Evolutionary conservation across 768 basidiomycete genomes (phyloP), one percentile per base, ranked within the genome.

Genomic region (Amanita phalloides): DNA sequence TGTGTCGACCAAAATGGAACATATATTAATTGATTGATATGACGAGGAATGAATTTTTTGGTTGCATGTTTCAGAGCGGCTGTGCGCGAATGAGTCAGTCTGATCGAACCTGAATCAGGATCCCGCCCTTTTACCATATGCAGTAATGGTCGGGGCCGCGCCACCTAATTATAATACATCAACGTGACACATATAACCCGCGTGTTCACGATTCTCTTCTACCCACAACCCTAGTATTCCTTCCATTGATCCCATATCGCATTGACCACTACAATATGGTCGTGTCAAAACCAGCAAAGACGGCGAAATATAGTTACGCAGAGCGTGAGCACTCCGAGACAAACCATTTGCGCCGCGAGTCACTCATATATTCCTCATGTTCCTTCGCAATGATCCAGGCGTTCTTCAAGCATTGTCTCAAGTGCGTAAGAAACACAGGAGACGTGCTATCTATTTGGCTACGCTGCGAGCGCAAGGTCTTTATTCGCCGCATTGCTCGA

Each of bases 1-100:
- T 81, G 78, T 64, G 73, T 70, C 33, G 66, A 66, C 48, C 45
- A 72, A 61, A 74, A 81, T 51, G 77, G 78, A 21, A 78, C 72
- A 9, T 59, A 54, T 38, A 62, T 69, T 10, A 62, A 59, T 17
- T 62, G 60, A 23, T 63, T 30, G 13, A 30, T 13, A 28, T 17
- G 17, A 17, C 17, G 17, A 17, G 17, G 1, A 28, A 6, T 28
- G 4, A 30, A 8, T 30, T 7, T 30, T 9, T 8, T 30, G 8
- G 30, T 30, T 25, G 17, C 17, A 17, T 25, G 23, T 25, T 25
- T 25, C 4, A 28, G 4, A 6, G 26, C 26, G 26, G 26, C 10
- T 33, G 23, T n/a, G 35, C 21, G 20, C n/a, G 14, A 30, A 30
- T 37, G 35, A 37, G 51, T 44, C 51, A 42, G 30, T 38, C 14